Base-by-base conservation (phyloP, 73 alveolate species). In the Paramecium biaurelia region DNA sequence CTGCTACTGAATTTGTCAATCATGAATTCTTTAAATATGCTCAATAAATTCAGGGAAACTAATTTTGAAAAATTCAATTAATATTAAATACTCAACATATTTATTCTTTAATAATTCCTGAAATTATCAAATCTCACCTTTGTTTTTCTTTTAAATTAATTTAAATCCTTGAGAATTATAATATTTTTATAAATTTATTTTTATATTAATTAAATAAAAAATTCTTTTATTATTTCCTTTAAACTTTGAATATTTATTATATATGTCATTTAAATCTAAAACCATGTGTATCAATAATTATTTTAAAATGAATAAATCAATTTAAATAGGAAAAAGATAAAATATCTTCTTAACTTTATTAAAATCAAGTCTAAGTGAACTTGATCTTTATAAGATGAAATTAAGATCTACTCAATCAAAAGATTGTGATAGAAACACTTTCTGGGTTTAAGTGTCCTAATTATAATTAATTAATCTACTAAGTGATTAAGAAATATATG, bases 1-100 rank as follows among this genome's bases (percentile, higher is more conserved):
- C 70, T 43, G 56, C 56, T 43, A 21, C 34, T 41, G 90, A 79
- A 24, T 79, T 79, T 47, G 76, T 79, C 5, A 79, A 79, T 45
- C 90, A 79, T 18, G 90, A 79, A 11, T 79, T 79, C 32, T 79
- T 79, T 79, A 42, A 79, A 23, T 41, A 79, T 11, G 86, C 59
- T 21, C 21, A 72, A 23, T 21, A 72, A 72, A 28, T 72, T 20
- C 18, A 72, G 58, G 86, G 58, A 32, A 32, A 67, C 20, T 30
- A 67, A 67, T 30, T 21, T 67, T 67, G 84, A 67, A 14, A 30
- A 26, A 67, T 23, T 67, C 59, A 53, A 53, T 53, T 53, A 53
- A 53, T 53, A 53, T 53, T 15, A 18, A 18, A 18, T 53, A 53
- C 68, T 53, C 30, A 18, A 53, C 11, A 53, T 53, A n/a, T 18